Evolutionary conservation across 768 basidiomycete species (phyloP), one percentile per base, ranked within the genome.

Genomic region (Mycena filopes): DNA sequence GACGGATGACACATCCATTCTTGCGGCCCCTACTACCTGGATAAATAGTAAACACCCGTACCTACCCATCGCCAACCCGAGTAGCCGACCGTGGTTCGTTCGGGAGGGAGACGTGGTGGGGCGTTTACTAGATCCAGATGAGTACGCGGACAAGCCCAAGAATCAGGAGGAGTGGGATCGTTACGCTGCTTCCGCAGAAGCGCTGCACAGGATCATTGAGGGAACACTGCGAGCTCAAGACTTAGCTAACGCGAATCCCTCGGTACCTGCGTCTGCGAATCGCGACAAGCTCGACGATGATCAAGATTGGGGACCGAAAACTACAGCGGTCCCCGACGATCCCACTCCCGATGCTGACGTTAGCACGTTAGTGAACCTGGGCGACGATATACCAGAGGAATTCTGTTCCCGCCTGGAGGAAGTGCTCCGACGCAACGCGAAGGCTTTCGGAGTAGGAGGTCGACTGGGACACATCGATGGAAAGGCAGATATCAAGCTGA

Each of bases 51-150:
- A 13, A 16, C 23, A 41, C 29, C 65, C 70, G 0, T 50, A 33
- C 42, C 2, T 71, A 0, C 70, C 68, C 0, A 62, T 71, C 10
- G 70, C 70, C 2, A 71, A 71, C 42, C 63, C 68, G 2, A 41
- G 53, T 11, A 23, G 36, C n/a, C 51, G 46, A 4, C 70, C 70
- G 8, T 31, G 56, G 29, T 45, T 33, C 33, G 33, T 20, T 88
- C 88, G 43, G 8, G 43, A 18, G 20, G 43, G 43, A 20, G 43
- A 45, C n/a, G 11, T 45, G 5, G 43, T 45, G 2, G 43, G 43
- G 20, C 18, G 21, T 4, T 23, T 51, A 9, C 31, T 23, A 10
- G 31, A 51, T 23, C 50, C 50, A 3, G 11, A 31, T 0, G 7
- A 12, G 5, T 51, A 36, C 21, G 33, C 50, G n/a, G 50, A 51